These are phyloP conservation scores for Phytophthora brassicae DNA, from an alignment of 352 stramenopile species.

Conservation along the genomic window DNA sequence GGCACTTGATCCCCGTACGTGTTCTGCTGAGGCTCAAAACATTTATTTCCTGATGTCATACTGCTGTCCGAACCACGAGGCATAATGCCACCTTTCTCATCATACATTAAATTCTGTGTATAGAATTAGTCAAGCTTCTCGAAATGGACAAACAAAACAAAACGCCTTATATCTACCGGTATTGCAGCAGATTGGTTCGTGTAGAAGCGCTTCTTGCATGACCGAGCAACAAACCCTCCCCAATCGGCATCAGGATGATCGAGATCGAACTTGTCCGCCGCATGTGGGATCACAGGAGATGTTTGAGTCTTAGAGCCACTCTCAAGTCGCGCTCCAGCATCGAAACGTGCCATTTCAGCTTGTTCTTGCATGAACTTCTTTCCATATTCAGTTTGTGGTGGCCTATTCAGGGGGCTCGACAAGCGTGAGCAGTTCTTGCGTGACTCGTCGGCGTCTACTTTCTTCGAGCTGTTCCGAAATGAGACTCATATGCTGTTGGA, in stretches of 20 bases:
- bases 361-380: conserved; percentile 46
- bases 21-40: conserved; percentile 59
- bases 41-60: conserved; percentile 42
- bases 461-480: conserved; percentile 53
- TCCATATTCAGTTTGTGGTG: conserved; percentile 44
- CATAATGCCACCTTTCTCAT: conserved; percentile 63
- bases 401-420: neutral
- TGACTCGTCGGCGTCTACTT: conserved; percentile 28
- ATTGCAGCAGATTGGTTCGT: conserved; percentile 34
- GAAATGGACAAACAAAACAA: neutral
- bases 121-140: no score
- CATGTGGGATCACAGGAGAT: conserved; percentile 39
- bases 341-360: conserved; percentile 38
- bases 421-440: conserved; percentile 25
- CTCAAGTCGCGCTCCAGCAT: conserved; percentile 14
- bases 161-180: conserved; percentile 44
- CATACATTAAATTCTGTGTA: conserved; percentile 50
- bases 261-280: conserved; percentile 73
- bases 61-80: conserved; percentile 27
- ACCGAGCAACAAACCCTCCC: conserved; percentile 63
- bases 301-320: conserved; percentile 18
- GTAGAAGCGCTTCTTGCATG: conserved; percentile 71
- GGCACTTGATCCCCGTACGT: conserved; percentile 39
- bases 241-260: conserved; percentile 76
- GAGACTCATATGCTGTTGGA: conserved; percentile 53